A percentile compares a stretch with the other conserved stretches of the same genome.
phyloP scores from a whole-genome alignment of 2,329 filamentous ascomycete genomes.

The Alternaria sp. region DNA sequence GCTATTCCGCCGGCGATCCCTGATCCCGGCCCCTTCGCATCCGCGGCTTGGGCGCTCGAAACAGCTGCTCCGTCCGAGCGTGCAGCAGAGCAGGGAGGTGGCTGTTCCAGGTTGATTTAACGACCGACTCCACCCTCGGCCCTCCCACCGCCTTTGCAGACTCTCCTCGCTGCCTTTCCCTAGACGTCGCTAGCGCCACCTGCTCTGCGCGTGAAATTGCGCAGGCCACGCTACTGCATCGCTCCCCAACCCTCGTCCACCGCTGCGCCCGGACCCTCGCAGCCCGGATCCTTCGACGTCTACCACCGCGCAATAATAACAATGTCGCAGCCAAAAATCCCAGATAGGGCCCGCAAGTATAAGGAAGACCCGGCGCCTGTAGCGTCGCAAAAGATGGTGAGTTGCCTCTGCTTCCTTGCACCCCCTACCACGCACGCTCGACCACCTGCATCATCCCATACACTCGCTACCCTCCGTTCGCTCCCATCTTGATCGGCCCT shows the following conservation, averaged over 20 bases:
- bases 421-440: constrained; percentile 16
- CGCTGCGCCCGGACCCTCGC: constrained; percentile 37
- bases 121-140: constrained; percentile 38
- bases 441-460: constrained; percentile 12
- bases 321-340: constrained; percentile 50
- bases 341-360: constrained; percentile 52
- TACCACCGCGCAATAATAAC: constrained; percentile 47
- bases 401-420: constrained; percentile 49
- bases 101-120: constrained; percentile 50
- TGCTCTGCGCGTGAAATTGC: constrained; percentile 43
- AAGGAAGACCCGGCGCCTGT: constrained; percentile 54
- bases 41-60: constrained; percentile 37
- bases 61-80: constrained; percentile 35
- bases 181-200: constrained; percentile 18
- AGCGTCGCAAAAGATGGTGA: constrained; percentile 52
- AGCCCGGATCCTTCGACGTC: constrained; percentile 42
- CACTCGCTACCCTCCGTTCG: constrained; percentile 30
- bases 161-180: constrained; percentile 14
- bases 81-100: constrained; percentile 40
- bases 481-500: constrained; percentile 16
- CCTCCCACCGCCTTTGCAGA: constrained; percentile 23
- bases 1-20: constrained; percentile 28
- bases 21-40: constrained; percentile 36
- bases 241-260: constrained; percentile 35
- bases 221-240: constrained; percentile 48